Evolutionary conservation across 371 early-diverging fungal genomes (phyloP).

Genomic region (Mucor irregularis): DNA sequence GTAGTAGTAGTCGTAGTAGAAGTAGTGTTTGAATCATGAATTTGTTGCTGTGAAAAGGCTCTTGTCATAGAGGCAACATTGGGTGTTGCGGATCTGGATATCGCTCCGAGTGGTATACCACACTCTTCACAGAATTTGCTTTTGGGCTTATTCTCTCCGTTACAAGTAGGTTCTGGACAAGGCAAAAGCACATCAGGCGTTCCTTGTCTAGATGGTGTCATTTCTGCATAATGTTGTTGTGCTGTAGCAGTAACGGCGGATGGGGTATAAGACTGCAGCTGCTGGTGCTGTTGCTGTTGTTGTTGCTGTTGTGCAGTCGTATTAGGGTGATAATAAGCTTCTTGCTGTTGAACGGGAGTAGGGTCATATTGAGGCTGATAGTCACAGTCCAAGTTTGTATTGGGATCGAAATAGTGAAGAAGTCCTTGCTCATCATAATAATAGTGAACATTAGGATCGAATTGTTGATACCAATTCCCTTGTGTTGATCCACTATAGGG

Average conservation of each 20-base stretch:
- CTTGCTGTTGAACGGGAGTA: conserved; percentile 14
- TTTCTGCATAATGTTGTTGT: conserved; percentile 10
- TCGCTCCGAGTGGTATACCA: conserved; percentile 54
- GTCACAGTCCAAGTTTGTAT: conserved; percentile 25
- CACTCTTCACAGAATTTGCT: conserved; percentile 77
- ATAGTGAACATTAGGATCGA: conserved; percentile 42
- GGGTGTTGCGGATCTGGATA: conserved; percentile 51
- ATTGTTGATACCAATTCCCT: conserved; percentile 20
- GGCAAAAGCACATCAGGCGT: conserved; percentile 39
- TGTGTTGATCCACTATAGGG: conserved; percentile 17
- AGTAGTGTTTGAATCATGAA: too few species aligned
- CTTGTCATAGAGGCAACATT: conserved; percentile 17
- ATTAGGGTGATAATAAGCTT: conserved; percentile 14
- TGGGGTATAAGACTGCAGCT: conserved; percentile 26
- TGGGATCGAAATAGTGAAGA: conserved; percentile 36
- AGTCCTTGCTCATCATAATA: conserved; percentile 35
- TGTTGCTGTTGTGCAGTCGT: conserved; percentile 17
- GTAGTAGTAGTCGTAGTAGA: too few species aligned
- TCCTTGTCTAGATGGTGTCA: conserved; percentile 21
- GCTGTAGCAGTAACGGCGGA: background rate
- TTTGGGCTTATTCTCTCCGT: conserved; percentile 62
- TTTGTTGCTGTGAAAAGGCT: conserved; percentile 13
- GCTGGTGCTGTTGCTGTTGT: conserved; percentile 27
- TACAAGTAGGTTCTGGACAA: conserved; percentile 61
- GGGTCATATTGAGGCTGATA: conserved; percentile 17